Percentiles rank a stretch among this genome's conserved stretches.
Evolutionary conservation across 352 stramenopile genomes (phyloP).

Genomic region (Plasmopara viticola): DNA sequence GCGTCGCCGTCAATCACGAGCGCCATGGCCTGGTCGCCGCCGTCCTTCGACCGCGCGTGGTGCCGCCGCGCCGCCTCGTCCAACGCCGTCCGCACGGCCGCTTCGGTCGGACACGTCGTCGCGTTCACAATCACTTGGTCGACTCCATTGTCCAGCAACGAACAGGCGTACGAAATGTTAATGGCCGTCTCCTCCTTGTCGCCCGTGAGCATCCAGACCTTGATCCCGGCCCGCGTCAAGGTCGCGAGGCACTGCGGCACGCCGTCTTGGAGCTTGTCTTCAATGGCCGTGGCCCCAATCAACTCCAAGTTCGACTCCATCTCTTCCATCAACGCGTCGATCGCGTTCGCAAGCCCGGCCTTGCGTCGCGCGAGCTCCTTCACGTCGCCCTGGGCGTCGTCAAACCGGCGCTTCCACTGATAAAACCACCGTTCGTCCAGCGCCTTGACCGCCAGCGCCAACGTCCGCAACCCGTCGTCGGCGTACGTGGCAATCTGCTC

Average conservation of each 20-base stretch:
- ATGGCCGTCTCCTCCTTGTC: constrained; percentile 95
- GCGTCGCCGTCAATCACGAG: constrained; percentile 72
- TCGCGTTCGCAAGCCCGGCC: constrained; percentile 67
- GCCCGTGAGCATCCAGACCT: constrained; percentile 94
- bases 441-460: constrained; percentile 69
- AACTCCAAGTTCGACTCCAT: constrained; percentile 78
- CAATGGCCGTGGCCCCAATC: constrained; percentile 87
- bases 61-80: constrained; percentile 32
- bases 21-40: constrained; percentile 41
- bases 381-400: constrained; percentile 62
- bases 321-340: constrained; percentile 74
- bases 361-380: constrained; percentile 73
- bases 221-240: constrained; percentile 84
- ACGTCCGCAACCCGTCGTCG: constrained; percentile 77
- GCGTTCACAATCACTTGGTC: constrained; percentile 70
- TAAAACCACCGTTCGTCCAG: constrained; percentile 67
- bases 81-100: constrained; percentile 56
- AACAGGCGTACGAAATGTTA: constrained; percentile 92
- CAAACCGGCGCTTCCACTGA: constrained; percentile 66
- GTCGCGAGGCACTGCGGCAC: constrained; percentile 81
- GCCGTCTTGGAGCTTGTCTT: constrained; percentile 89
- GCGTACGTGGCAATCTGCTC: constrained; percentile 83
- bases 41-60: constrained; percentile 18
- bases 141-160: constrained; percentile 79
- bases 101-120: constrained; percentile 58